Evolutionary conservation across 768 basidiomycete species (phyloP).

Genomic region (Pisolithus marmoratus): DNA sequence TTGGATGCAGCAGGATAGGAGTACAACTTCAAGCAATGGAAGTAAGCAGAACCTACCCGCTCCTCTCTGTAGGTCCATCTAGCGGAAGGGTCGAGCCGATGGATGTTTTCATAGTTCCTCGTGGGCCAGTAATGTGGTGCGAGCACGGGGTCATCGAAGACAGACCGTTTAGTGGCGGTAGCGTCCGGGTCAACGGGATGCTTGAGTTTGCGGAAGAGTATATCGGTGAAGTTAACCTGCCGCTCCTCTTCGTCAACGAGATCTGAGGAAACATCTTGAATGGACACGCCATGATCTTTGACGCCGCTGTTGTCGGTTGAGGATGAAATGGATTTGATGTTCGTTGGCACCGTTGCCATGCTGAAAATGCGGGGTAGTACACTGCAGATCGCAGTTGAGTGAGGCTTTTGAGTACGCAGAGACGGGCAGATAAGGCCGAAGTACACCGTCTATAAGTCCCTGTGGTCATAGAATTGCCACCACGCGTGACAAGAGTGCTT

Average conservation of each 20-base stretch:
- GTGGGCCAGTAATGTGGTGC: conserved; percentile 43
- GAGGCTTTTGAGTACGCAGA: too few relatives aligned
- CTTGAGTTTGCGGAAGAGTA: not conserved
- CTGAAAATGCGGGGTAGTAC: too few relatives aligned
- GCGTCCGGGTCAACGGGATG: conserved; percentile 25
- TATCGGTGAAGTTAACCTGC: not conserved
- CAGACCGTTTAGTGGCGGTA: conserved; percentile 43
- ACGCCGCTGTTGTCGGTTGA: too few relatives aligned
- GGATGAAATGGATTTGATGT: too few relatives aligned
- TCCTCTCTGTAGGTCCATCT: conserved; percentile 60
- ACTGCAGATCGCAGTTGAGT: too few relatives aligned
- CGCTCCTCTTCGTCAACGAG: not conserved
- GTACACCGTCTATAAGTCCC: too few relatives aligned
- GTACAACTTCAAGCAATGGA: not conserved
- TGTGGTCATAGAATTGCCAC: too few relatives aligned
- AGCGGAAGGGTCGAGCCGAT: conserved; percentile 49
- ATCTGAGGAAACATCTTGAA: not conserved
- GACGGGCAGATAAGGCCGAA: too few relatives aligned
- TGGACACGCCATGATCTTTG: too few relatives aligned
- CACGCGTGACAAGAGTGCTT: too few relatives aligned
- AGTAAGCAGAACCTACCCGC: conserved; percentile 19
- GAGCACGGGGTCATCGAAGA: conserved; percentile 46
- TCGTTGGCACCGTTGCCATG: too few relatives aligned
- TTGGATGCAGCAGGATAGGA: conserved; percentile 14
- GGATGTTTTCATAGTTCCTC: conserved; percentile 46